phyloP scores from a whole-genome alignment of 345 rosid genomes.

The Laguncularia racemosa region DNA sequence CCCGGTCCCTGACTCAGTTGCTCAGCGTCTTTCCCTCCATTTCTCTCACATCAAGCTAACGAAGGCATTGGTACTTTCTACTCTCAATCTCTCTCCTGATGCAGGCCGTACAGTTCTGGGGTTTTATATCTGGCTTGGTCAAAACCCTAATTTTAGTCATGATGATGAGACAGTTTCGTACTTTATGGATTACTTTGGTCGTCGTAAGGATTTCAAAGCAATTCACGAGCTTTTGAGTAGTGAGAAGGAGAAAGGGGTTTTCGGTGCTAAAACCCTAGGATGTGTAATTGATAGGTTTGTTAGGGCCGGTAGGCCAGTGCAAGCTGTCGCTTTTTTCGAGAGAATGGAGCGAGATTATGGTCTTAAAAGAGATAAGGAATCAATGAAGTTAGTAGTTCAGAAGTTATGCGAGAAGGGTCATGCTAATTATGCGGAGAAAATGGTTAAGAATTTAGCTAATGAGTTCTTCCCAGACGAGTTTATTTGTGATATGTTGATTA shows the following conservation, averaged over 20 bases:
- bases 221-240: constrained; percentile 47
- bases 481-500: constrained; percentile 74
- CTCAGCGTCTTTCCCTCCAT: constrained; percentile 55
- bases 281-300: constrained; percentile 64
- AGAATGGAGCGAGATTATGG: constrained; percentile 76
- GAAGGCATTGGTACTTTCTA: constrained; percentile 42
- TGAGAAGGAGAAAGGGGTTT: constrained; percentile 42
- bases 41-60: constrained; percentile 73
- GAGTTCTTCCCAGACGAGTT: constrained; percentile 86
- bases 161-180: constrained; percentile 70
- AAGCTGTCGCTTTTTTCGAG: constrained; percentile 62
- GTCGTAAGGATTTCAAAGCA: constrained; percentile 87
- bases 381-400: constrained; percentile 56
- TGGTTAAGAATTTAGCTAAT: constrained; percentile 69
- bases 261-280: constrained; percentile 43
- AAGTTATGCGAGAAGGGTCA: constrained; percentile 63
- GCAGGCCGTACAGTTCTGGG: constrained; percentile 80
- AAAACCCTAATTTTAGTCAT: constrained; percentile 35
- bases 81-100: constrained; percentile 60
- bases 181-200: constrained; percentile 79
- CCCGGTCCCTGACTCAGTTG: constrained; percentile 38
- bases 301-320: constrained; percentile 68
- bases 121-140: constrained; percentile 60
- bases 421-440: constrained; percentile 74
- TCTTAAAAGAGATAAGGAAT: constrained; percentile 55